Percentiles rank a stretch among this genome's conserved stretches.
Evolutionary conservation across 495 filamentous ascomycete genomes (phyloP).

Genomic region (Neurospora sp.): DNA sequence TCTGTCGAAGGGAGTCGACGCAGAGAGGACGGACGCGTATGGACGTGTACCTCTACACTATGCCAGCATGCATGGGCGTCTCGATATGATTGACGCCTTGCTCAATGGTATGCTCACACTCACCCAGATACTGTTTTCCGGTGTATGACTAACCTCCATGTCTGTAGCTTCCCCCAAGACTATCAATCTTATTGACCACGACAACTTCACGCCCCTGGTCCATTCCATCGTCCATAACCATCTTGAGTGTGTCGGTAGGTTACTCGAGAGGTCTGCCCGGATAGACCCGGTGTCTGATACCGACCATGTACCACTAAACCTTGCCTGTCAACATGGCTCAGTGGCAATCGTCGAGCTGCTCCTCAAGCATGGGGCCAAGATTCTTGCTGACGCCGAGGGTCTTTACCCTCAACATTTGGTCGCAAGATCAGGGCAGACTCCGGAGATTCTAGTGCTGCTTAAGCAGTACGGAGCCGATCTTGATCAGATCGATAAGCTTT

Average conservation of each 20-base stretch:
- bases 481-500: constrained; percentile 86
- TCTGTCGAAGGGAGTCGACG: constrained; percentile 58
- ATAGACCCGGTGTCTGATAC: constrained; percentile 73
- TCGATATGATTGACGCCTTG: constrained; percentile 72
- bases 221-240: constrained; percentile 86
- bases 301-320: constrained; percentile 87
- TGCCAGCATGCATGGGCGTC: constrained; percentile 84
- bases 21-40: constrained; percentile 80
- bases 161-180: constrained; percentile 42
- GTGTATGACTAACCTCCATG: background rate
- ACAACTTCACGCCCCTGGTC: constrained; percentile 94
- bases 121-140: background rate
- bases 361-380: constrained; percentile 61
- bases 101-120: constrained; percentile 38
- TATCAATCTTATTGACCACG: constrained; percentile 80
- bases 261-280: constrained; percentile 62
- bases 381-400: constrained; percentile 89
- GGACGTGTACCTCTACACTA: constrained; percentile 92
- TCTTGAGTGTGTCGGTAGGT: constrained; percentile 61
- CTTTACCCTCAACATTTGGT: constrained; percentile 97
- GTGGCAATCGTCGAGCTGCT: constrained; percentile 73
- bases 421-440: constrained; percentile 75
- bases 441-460: constrained; percentile 66
- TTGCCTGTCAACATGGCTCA: constrained; percentile 89
- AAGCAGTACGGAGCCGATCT: constrained; percentile 84